Evolutionary conservation across 2,329 filamentous ascomycete genomes (phyloP).

Genomic region (Aspergillus latus): DNA sequence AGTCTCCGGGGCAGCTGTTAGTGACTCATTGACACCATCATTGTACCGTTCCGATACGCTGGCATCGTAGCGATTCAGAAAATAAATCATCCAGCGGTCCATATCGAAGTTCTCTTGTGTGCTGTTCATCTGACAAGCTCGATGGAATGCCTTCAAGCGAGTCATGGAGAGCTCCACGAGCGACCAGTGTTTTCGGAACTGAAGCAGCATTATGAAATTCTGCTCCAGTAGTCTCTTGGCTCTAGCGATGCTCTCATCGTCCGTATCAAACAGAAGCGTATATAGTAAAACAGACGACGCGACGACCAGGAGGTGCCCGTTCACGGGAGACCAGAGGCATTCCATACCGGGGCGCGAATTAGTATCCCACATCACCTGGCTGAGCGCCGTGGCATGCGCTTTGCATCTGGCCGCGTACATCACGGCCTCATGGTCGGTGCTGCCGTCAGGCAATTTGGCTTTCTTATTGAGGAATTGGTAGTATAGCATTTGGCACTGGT

Average conservation of each 20-base stretch:
- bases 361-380: slow-evolving; percentile 12
- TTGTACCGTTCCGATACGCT: slow-evolving; percentile 5
- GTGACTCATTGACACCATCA: neutral
- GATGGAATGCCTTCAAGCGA: slow-evolving; percentile 9
- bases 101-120: slow-evolving; percentile 10
- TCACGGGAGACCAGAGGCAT: slow-evolving; percentile 11
- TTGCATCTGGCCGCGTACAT: slow-evolving; percentile 11
- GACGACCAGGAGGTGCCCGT: slow-evolving; percentile 8
- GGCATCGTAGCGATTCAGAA: slow-evolving; percentile 11
- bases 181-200: slow-evolving; percentile 11
- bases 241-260: neutral
- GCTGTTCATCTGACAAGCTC: slow-evolving; percentile 12
- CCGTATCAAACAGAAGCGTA: slow-evolving; percentile 5
- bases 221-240: slow-evolving; percentile 9
- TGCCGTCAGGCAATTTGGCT: neutral
- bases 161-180: slow-evolving; percentile 13
- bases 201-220: slow-evolving; percentile 11
- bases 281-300: slow-evolving; percentile 6
- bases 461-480: slow-evolving; percentile 9
- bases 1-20: neutral
- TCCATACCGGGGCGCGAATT: slow-evolving; percentile 6
- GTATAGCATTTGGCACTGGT: slow-evolving; percentile 9
- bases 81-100: slow-evolving; percentile 12
- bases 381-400: slow-evolving; percentile 4
- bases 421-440: slow-evolving; percentile 1